Conservation (phyloP, 306 rosid species). For the Rubus idaeus region DNA sequence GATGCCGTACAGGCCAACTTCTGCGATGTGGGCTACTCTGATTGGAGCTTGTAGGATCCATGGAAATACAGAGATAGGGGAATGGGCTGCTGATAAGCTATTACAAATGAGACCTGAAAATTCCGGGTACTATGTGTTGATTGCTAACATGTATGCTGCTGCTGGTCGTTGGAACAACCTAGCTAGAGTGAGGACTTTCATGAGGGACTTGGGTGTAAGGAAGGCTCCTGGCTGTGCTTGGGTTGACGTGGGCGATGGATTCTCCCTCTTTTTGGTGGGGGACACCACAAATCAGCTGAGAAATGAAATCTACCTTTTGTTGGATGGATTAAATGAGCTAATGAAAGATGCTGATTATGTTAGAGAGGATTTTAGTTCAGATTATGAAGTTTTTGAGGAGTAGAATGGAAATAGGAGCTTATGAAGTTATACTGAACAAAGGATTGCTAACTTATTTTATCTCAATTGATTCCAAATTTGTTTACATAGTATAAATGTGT, state of each 20-base stretch:
- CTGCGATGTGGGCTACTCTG: conserved; percentile 91
- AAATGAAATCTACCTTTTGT: conserved; percentile 42
- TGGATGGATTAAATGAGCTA: conserved; percentile 63
- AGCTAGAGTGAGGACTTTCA: conserved; percentile 68
- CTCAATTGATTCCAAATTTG: background rate
- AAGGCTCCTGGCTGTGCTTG: conserved; percentile 80
- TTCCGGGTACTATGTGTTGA: conserved; percentile 80
- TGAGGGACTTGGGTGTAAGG: conserved; percentile 77
- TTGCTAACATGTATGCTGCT: conserved; percentile 90
- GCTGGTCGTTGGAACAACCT: conserved; percentile 74
- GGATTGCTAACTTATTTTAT: background rate
- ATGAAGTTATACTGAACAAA: conserved; percentile 6
- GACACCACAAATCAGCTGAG: conserved; percentile 60
- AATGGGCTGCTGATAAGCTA: conserved; percentile 88
- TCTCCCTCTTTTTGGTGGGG: conserved; percentile 59
- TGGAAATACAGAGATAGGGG: conserved; percentile 61
- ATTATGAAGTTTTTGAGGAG: conserved; percentile 34
- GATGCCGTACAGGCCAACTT: conserved; percentile 83
- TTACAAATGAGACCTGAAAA: conserved; percentile 67
- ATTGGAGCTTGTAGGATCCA: conserved; percentile 76
- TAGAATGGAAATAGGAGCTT: conserved; percentile 25
- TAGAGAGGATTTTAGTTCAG: conserved; percentile 36
- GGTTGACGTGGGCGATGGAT: conserved; percentile 64
- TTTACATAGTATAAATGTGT: background rate
- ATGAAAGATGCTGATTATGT: conserved; percentile 56